A percentile compares a stretch with the other conserved stretches of the same genome.
phyloP scores from a whole-genome alignment of 2,329 filamentous ascomycete species.

The Parascedosporium putredinis region DNA sequence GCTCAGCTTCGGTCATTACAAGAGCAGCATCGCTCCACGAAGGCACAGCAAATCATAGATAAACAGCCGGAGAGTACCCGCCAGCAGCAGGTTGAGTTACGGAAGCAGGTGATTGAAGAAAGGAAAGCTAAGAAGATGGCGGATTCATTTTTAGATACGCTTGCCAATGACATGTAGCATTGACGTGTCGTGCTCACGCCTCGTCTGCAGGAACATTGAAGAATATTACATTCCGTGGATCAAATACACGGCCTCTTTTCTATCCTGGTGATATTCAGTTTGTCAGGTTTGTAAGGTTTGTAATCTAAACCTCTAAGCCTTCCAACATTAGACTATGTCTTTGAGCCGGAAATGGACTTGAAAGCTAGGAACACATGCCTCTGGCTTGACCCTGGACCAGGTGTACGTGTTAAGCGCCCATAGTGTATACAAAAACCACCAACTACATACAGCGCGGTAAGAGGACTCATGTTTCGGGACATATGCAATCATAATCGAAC shows the following conservation, averaged over 20 bases:
- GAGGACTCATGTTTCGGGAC: neutral
- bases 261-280: too few species aligned
- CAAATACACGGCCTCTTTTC: too few species aligned
- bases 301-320: too few species aligned
- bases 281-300: too few species aligned
- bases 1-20: slow-evolving; percentile 67
- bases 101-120: slow-evolving; percentile 51
- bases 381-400: too few species aligned
- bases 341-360: too few species aligned
- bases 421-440: neutral
- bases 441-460: neutral
- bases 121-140: slow-evolving; percentile 56
- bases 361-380: too few species aligned
- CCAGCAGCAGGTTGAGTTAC: slow-evolving; percentile 51
- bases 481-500: neutral
- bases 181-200: neutral
- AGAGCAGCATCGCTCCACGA: slow-evolving; percentile 57
- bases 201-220: too few species aligned
- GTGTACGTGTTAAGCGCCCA: neutral
- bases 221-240: too few species aligned
- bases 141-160: slow-evolving; percentile 58
- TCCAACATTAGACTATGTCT: too few species aligned
- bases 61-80: slow-evolving; percentile 45
- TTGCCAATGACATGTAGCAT: slow-evolving; percentile 18
- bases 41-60: slow-evolving; percentile 45